These are phyloP conservation scores for Dothidotthia symphoricarpi DNA, from an alignment of 2,329 filamentous ascomycete genomes.

Conservation along the genomic window DNA sequence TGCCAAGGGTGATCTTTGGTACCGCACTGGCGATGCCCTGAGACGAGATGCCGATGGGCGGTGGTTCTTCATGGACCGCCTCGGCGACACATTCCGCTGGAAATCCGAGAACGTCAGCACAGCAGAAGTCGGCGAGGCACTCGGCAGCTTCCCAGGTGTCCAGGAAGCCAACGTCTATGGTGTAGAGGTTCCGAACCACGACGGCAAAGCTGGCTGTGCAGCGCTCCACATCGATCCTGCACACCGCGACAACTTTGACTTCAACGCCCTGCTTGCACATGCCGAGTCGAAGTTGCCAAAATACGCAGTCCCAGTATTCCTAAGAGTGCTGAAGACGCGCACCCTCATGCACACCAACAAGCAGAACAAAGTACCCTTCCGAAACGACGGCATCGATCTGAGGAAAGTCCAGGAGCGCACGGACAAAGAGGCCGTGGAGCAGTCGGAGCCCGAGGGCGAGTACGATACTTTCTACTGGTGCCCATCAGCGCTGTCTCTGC, in stretches of 20 bases:
- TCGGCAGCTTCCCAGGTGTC: slow-evolving; percentile 47
- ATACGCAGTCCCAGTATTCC: slow-evolving; percentile 74
- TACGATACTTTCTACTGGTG: slow-evolving; percentile 54
- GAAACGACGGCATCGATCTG: slow-evolving; percentile 65
- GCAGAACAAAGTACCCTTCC: slow-evolving; percentile 71
- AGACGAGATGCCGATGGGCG: slow-evolving; percentile 45
- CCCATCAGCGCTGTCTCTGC: slow-evolving; percentile 35
- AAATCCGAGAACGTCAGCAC: slow-evolving; percentile 52
- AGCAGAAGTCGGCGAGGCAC: slow-evolving; percentile 47
- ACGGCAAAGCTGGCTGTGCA: slow-evolving; percentile 56
- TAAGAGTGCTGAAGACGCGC: slow-evolving; percentile 59
- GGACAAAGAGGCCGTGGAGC: slow-evolving; percentile 39
- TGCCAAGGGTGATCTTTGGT: slow-evolving; percentile 49
- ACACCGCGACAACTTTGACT: slow-evolving; percentile 49
- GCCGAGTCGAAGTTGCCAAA: slow-evolving; percentile 61
- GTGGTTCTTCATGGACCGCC: slow-evolving; percentile 51
- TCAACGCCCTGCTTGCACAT: slow-evolving; percentile 58
- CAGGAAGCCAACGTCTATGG: slow-evolving; percentile 52
- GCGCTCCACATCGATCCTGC: slow-evolving; percentile 58
- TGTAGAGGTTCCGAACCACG: slow-evolving; percentile 48
- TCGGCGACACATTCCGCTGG: slow-evolving; percentile 53
- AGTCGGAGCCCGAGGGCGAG: slow-evolving; percentile 30
- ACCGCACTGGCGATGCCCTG: slow-evolving; percentile 50
- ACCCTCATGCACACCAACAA: slow-evolving; percentile 74
- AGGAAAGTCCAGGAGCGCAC: slow-evolving; percentile 44